Evolutionary conservation across 441 rosid species (phyloP), one percentile per base, ranked within the genome.

Genomic region (Jatropha podagrica): DNA sequence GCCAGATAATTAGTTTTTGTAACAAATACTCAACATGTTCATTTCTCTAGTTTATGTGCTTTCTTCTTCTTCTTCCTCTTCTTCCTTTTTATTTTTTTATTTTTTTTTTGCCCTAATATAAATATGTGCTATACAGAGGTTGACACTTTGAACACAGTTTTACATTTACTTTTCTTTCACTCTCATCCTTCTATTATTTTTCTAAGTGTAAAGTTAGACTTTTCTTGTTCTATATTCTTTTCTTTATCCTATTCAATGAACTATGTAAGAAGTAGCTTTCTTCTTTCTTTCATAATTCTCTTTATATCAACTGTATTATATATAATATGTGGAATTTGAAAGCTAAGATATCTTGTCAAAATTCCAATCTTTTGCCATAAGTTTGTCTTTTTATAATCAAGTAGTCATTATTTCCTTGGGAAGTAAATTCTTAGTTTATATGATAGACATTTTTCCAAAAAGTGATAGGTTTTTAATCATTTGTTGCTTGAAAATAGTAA

Each of bases 1-100:
- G 93, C 98, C 51, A 91, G 98, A 80, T 93, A 74, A 73, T 67
- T n/a, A 44, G 32, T 32, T 32, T 32, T 15, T 76, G 20, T 63
- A 64, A 65, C 64, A 69, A 56, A 58, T 37, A 38, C 14, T 74
- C 44, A 40, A 49, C 20, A 27, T 68, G 32, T 75, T 48, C 51
- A 59, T 32, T 72, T 46, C 5, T 14, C 0, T 72, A 44, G 46
- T 18, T 27, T 7, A 27, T 68, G 27, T 63, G 5, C 40, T 32
- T 32, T 32, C 32, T 32, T 32, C 32, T 32, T 32, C 32, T 32
- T 32, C 32, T 2, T 27, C 2, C n/a, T n/a, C n/a, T 23, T 23
- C 9, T 4, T 44, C 6, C 6, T 44, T 44, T 42, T 42, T 42
- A 0, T 42, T 44, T 44, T 7, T 44, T 44, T 6, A 4, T 44